A percentile compares a stretch with the other conserved stretches of the same genome.
These are phyloP conservation scores for Talaromyces rugulosus DNA, from an alignment of 2,329 filamentous ascomycete genomes.

Conservation along the genomic window DNA sequence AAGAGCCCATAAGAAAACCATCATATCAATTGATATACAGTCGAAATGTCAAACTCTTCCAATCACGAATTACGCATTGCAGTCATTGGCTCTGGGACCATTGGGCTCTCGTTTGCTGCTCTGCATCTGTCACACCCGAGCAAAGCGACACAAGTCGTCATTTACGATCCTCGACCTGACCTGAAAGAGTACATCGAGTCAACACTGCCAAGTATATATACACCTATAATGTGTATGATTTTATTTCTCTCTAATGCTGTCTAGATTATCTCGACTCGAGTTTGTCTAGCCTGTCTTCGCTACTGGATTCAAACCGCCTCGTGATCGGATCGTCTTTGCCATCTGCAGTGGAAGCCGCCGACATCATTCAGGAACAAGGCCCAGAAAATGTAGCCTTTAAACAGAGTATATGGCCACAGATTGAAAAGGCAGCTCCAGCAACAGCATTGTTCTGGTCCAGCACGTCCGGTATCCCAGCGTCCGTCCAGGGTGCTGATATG, in stretches of 20 bases:
- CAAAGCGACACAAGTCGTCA: conserved; percentile 14
- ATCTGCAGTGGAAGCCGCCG: conserved; percentile 44
- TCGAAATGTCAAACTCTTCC: neutral
- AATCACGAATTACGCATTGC: conserved; percentile 23
- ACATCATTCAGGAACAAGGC: conserved; percentile 58
- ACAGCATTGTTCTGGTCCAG: conserved; percentile 54
- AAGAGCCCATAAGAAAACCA: neutral
- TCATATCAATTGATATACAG: neutral
- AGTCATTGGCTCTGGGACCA: conserved; percentile 42
- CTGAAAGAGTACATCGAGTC: conserved; percentile 41
- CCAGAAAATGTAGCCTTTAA: conserved; percentile 54
- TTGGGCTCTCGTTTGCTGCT: conserved; percentile 55
- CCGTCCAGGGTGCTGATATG: conserved; percentile 44
- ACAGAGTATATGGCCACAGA: conserved; percentile 46
- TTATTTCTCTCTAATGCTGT: neutral
- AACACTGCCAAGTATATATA: conserved; percentile 31
- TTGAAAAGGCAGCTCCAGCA: conserved; percentile 43
- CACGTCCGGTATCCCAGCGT: conserved; percentile 56
- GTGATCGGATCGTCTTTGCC: conserved; percentile 28
- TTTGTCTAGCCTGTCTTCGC: conserved; percentile 4
- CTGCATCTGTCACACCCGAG: conserved; percentile 20
- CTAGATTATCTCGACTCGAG: conserved; percentile 9
- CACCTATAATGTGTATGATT: neutral
- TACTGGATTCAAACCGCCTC: conserved; percentile 23
- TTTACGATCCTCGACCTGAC: conserved; percentile 50